Conservation (phyloP, 2,329 filamentous ascomycete genomes). For the Fusarium sterilihyphosum region DNA sequence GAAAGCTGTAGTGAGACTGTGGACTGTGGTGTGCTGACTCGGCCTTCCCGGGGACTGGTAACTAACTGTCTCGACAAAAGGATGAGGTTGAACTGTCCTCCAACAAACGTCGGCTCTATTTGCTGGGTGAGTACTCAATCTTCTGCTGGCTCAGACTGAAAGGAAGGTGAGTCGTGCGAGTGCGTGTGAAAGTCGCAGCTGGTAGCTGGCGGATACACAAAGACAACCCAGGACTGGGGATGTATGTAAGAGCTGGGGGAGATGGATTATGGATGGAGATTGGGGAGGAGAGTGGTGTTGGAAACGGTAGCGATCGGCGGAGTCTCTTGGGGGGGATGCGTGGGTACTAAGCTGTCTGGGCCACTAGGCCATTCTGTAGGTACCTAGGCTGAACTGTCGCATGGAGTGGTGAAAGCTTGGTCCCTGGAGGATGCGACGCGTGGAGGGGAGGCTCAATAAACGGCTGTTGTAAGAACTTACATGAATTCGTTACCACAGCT, state of each 20-base stretch:
- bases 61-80: not conserved
- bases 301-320: slow-evolving; percentile 34
- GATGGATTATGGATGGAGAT: slow-evolving; percentile 23
- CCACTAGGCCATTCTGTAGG: not conserved
- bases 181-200: slow-evolving; percentile 27
- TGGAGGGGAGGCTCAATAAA: slow-evolving; percentile 7
- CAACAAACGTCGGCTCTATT: not conserved
- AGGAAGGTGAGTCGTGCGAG: slow-evolving; percentile 9
- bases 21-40: slow-evolving; percentile 31
- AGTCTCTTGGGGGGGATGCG: slow-evolving; percentile 19
- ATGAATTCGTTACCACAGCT: not conserved
- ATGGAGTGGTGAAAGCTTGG: slow-evolving; percentile 26
- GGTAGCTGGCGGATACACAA: slow-evolving; percentile 20
- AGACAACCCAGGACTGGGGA: slow-evolving; percentile 21
- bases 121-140: slow-evolving; percentile 1
- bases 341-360: slow-evolving; percentile 18
- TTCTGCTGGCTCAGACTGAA: not conserved
- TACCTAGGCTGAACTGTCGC: not conserved
- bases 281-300: slow-evolving; percentile 22
- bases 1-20: slow-evolving; percentile 18
- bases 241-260: slow-evolving; percentile 26
- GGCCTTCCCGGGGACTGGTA: slow-evolving; percentile 19
- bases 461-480: not conserved
- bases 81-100: not conserved
- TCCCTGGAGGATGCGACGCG: slow-evolving; percentile 19